Conservation (phyloP, 108 stramenopile genomes). For the Nannochloropsis oceanica region DNA sequence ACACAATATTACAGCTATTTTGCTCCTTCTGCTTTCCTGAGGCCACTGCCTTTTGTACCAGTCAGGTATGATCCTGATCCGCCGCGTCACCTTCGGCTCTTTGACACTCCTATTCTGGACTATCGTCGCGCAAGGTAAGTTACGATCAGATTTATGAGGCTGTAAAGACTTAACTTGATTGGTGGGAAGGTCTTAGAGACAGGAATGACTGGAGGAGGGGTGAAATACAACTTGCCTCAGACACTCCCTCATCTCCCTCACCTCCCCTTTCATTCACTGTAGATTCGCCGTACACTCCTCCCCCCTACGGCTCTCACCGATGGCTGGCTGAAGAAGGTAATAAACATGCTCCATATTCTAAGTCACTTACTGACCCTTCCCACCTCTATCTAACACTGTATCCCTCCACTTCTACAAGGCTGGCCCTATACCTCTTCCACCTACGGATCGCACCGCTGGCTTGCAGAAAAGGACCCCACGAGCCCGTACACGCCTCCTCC, state of each 20-base stretch:
- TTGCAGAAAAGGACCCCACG: not conserved
- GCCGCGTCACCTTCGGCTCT: not conserved
- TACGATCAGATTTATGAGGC: too few relatives aligned
- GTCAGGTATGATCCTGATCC: not conserved
- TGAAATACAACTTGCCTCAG: not conserved
- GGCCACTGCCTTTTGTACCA: too few relatives aligned
- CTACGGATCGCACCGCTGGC: not conserved
- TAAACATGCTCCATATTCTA: too few relatives aligned
- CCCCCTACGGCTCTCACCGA: not conserved
- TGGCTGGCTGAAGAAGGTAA: not conserved
- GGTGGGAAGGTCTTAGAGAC: too few relatives aligned
- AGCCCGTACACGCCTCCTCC: not conserved
- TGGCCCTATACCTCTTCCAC: not conserved
- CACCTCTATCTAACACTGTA: too few relatives aligned
- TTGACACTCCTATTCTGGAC: not conserved
- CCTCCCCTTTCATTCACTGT: not conserved
- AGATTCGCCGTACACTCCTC: not conserved
- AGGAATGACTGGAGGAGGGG: too few relatives aligned
- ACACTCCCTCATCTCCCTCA: not conserved
- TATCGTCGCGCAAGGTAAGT: not conserved
- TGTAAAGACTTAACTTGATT: too few relatives aligned
- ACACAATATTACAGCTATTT: too few relatives aligned
- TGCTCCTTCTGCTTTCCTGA: too few relatives aligned
- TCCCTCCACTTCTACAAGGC: too few relatives aligned
- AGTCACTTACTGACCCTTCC: too few relatives aligned